A percentile compares a stretch with the other conserved stretches of the same genome.
Conservation (phyloP, 345 rosid genomes). For the Erucastrum elatum region DNA sequence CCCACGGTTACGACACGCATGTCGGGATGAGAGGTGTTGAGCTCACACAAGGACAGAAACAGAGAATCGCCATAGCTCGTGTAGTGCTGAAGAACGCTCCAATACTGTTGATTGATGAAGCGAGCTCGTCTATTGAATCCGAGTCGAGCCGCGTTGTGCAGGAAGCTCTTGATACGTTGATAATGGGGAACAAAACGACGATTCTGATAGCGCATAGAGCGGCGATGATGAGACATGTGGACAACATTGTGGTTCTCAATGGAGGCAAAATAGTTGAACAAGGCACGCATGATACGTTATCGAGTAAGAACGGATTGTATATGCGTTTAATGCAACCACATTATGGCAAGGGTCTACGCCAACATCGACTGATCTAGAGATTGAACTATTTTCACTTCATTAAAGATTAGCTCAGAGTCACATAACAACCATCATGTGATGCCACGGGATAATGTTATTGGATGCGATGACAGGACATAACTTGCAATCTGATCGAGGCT, state of each 20-base stretch:
- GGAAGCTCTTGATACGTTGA: constrained; percentile 93
- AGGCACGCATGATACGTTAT: constrained; percentile 86
- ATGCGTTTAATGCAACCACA: constrained; percentile 98
- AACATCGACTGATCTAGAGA: constrained; percentile 65
- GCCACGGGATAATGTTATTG: constrained; percentile 10
- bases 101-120: constrained; percentile 85
- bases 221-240: constrained; percentile 99
- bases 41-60: constrained; percentile 96
- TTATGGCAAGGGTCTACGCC: constrained; percentile 92
- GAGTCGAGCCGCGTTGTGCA: constrained; percentile 98
- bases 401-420: constrained; percentile 9
- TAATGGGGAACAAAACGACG: constrained; percentile 98
- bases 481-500: constrained; percentile 23
- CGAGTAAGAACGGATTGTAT: constrained; percentile 85
- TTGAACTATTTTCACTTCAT: constrained; percentile 18
- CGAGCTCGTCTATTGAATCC: constrained; percentile 93
- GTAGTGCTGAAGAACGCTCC: constrained; percentile 98
- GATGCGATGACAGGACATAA: neutral
- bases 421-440: constrained; percentile 11
- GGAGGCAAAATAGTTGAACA: constrained; percentile 98
- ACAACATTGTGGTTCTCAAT: constrained; percentile 94
- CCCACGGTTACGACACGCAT: constrained; percentile 96
- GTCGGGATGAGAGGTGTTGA: constrained; percentile 99
- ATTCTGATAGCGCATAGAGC: constrained; percentile 96
- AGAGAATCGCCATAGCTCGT: constrained; percentile 91